Conservation (phyloP, 2,329 filamentous ascomycete species). For the Fonsecaea monophora region DNA sequence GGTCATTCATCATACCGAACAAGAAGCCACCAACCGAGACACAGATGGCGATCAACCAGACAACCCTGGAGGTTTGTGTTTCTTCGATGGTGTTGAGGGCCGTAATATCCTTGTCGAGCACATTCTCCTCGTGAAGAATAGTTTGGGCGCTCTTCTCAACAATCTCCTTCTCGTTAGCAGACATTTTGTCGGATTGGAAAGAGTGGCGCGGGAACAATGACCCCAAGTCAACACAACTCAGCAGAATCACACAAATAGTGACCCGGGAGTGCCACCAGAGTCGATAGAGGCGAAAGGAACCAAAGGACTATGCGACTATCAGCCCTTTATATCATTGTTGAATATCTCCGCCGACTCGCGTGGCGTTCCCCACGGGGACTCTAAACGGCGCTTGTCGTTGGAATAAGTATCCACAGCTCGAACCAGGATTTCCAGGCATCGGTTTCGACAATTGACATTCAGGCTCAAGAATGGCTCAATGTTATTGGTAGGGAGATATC, state of each 20-base stretch:
- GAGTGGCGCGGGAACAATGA: neutral
- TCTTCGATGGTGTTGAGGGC: constrained; percentile 45
- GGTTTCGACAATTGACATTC: neutral
- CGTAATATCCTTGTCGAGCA: constrained; percentile 4
- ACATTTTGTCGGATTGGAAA: neutral
- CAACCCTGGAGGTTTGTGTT: constrained; percentile 54
- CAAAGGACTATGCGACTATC: neutral
- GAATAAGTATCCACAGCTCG: constrained; percentile 1
- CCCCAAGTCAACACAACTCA: neutral
- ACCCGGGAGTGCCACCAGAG: neutral
- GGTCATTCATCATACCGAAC: constrained; percentile 52
- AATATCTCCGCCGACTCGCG: neutral
- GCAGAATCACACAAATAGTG: neutral
- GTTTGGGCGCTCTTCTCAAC: constrained; percentile 1
- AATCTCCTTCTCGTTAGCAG: neutral
- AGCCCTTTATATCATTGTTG: constrained; percentile 1
- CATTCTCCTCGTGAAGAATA: constrained; percentile 5
- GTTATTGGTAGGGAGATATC: neutral
- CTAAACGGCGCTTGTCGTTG: neutral
- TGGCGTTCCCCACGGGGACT: constrained; percentile 5
- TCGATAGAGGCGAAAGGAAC: neutral
- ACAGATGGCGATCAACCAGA: constrained; percentile 63
- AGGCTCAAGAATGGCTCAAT: neutral
- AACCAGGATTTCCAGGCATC: neutral
- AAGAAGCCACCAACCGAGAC: constrained; percentile 65